Base-by-base conservation (phyloP, 1,139 yeast species). In the Kodamaea arcana region DNA sequence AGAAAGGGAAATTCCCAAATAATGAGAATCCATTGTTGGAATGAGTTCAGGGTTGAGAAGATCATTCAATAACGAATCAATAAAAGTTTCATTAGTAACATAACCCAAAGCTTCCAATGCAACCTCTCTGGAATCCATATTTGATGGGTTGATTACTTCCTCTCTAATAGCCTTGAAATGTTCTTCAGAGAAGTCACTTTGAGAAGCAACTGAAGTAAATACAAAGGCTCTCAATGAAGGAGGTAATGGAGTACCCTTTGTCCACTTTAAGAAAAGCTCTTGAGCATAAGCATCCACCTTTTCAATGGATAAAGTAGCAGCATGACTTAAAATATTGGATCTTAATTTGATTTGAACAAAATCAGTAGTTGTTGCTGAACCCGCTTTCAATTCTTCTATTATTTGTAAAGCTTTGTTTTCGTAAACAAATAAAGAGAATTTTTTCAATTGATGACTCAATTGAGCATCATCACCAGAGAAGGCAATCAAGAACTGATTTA, bases 1-100 rank as follows among this genome's bases (percentile, higher is more conserved):
- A 7, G 81, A 69, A 31, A 83, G 60, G 14, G 80, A 63, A 12
- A 59, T 59, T 2, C 78, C 72, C 40, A 81, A 59, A 50, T 73
- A 80, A 50, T 80, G 83, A 17, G 77, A 68, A 52, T 84, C 87
- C 85, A 84, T 85, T 30, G 73, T 72, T n/a, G 85, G 83, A 23
- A 82, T 60, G 10, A 65, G 56, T 2, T 51, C 48, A 14, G 69
- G 66, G 36, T 67, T 64, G 27, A 69, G 51, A 29, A 78, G 55
- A 43, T 65, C 51, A 1, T 50, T 52, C 24, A 78, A 50, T 33
- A 78, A 58, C 36, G 53, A 52, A 10, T 58, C 52, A 27, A 74
- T 58, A 25, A 65, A 58, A 10, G 50, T 50, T 4, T 56, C 48
- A 32, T 66, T 61, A n/a, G 60, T 55, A n/a, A 76, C 70, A 7